Evolutionary conservation across 352 stramenopile species (phyloP).

Genomic region (Ophiocytium majus): DNA sequence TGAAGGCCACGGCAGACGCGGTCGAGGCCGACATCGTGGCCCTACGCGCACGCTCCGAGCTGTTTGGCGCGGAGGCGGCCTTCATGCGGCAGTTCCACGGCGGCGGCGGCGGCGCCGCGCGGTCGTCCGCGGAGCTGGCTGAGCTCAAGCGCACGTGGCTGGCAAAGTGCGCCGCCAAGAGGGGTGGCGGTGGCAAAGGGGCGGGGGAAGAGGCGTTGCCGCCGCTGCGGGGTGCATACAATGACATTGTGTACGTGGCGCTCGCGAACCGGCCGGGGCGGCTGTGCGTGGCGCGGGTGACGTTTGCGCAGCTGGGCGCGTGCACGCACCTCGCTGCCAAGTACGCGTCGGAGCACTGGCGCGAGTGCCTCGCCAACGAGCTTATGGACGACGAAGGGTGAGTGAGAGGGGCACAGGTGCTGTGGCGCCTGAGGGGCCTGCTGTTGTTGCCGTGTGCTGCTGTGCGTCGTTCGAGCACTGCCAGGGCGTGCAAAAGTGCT

Average conservation of each 20-base stretch:
- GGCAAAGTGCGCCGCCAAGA: background rate
- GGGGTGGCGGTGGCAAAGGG: background rate
- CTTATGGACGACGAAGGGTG: background rate
- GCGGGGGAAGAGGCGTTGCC: background rate
- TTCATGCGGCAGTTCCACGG: background rate
- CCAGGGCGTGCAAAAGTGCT: too few species aligned
- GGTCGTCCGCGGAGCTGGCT: too few species aligned
- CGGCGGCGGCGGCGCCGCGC: too few species aligned
- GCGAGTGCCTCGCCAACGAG: background rate
- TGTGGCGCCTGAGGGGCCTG: background rate
- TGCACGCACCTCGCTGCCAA: background rate
- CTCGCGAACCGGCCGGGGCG: background rate
- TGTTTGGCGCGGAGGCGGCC: background rate
- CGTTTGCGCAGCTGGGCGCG: background rate
- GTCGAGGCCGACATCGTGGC: background rate
- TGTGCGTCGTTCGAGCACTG: too few species aligned
- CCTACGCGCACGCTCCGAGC: background rate
- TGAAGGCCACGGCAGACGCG: background rate
- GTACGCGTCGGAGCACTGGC: conserved; percentile 13
- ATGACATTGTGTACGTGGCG: background rate
- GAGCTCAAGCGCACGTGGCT: background rate
- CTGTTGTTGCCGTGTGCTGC: too few species aligned
- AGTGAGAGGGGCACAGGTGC: background rate
- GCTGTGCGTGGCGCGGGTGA: background rate
- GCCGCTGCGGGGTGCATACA: too few species aligned